Evolutionary conservation across 164 flowering plant species (phyloP).

Genomic region (Nymphaea colorata): DNA sequence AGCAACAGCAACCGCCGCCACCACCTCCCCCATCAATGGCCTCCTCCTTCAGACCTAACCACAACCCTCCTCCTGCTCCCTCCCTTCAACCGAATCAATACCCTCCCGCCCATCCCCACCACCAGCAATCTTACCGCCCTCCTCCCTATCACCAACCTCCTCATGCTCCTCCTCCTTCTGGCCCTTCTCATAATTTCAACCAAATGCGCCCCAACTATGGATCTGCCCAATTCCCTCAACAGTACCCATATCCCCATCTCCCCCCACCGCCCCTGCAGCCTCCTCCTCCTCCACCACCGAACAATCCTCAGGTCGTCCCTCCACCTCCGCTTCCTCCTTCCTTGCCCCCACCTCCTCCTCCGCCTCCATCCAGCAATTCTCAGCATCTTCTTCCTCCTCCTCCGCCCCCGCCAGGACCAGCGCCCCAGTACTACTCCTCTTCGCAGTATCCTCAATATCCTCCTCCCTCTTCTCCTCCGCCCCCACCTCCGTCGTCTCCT

Average conservation of each 20-base stretch:
- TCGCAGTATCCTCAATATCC: constrained; percentile 3
- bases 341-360: constrained; percentile 23
- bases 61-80: constrained; percentile 14
- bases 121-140: constrained; percentile 12
- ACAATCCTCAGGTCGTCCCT: constrained; percentile 33
- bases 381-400: constrained; percentile 27
- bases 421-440: not conserved
- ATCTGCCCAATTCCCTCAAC: not conserved
- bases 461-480: constrained; percentile 47
- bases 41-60: constrained; percentile 18
- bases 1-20: constrained; percentile 12
- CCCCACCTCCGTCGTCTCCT: constrained; percentile 49
- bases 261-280: constrained; percentile 38
- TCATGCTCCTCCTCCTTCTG: not conserved
- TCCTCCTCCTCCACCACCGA: constrained; percentile 12
- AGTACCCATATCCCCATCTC: constrained; percentile 1
- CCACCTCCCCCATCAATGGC: constrained; percentile 21
- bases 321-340: constrained; percentile 34
- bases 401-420: constrained; percentile 34
- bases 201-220: not conserved
- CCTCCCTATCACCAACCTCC: constrained; percentile 3
- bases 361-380: constrained; percentile 15
- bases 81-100: constrained; percentile 23
- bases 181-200: not conserved
- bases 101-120: constrained; percentile 5